Evolutionary conservation across 495 filamentous ascomycete genomes (phyloP), one percentile per base, ranked within the genome.

Genomic region (Penicillium lividum): DNA sequence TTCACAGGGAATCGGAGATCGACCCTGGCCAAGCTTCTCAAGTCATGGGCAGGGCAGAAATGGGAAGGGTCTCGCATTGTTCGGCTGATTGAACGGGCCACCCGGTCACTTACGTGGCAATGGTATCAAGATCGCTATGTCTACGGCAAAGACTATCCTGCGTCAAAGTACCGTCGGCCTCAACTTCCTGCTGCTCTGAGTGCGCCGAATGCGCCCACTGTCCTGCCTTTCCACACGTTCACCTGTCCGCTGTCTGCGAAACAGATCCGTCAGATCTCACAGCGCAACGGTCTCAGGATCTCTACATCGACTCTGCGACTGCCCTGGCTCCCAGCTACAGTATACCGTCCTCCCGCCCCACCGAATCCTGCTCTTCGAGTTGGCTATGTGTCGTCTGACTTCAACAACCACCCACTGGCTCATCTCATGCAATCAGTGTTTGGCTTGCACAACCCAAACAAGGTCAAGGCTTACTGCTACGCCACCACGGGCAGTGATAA

Each of bases 391-490:
- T 98, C 94, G 2, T 97, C 93, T 0, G 94, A 99, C 70, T 99
- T 99, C 74, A 99, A 99, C 68, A 99, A 99, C 68, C 94, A 99
- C 67, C 94, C 94, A 33, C 80, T 99, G 42, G 94, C 95, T 5
- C 92, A 97, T 75, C 72, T 97, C 61, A 99, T 99, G 94, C 94
- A 99, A 72, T 98, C 94, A 5, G 94, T 98, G 5, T 99, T 99
- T 76, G 94, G 94, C 3, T 75, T 98, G 53, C 94, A 99, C 73
- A 74, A 96, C 62, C 79, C 81, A 0, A 72, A 69, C 30, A 83
- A 84, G 18, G 90, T 89, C 10, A 89, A 87, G 68, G 93, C 95
- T 0, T 92, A 90, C 69, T 99, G 94, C 68, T 99, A 98, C 66
- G 94, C 94, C n/a, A 98, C 95, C 4, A 97, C 95, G 0, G 79